Conservation (phyloP, 176 grass and related monocot genomes). For the Ensete ventricosum region DNA sequence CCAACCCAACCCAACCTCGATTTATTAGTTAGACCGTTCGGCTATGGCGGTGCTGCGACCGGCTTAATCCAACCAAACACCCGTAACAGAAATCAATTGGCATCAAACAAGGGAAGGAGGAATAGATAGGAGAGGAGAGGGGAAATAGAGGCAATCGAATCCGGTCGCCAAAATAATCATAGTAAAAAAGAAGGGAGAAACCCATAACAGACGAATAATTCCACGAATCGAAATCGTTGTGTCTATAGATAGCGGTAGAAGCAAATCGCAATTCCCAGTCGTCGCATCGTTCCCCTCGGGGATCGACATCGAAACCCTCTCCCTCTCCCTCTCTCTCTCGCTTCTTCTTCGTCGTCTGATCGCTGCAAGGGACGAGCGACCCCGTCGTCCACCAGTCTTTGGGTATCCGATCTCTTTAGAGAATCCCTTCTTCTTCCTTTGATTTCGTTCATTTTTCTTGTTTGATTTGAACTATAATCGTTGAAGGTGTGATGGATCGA, state of each 20-base stretch:
- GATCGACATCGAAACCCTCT: not conserved
- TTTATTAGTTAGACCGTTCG: no score
- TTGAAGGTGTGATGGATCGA: conserved; percentile 54
- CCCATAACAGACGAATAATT: not conserved
- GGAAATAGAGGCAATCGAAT: not conserved
- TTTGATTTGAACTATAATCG: not conserved
- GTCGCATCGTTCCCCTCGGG: no score
- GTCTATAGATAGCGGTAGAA: not conserved
- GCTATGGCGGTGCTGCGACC: no score
- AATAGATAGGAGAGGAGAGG: not conserved
- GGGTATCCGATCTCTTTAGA: not conserved
- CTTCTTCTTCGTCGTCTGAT: not conserved
- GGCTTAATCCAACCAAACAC: no score
- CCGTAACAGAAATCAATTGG: no score
- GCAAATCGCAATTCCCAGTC: not conserved
- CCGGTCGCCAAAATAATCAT: not conserved
- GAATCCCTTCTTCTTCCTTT: not conserved
- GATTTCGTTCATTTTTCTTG: no score
- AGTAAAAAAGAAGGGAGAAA: not conserved
- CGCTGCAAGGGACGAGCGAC: not conserved
- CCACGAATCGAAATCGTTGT: no score
- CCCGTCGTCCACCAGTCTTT: not conserved
- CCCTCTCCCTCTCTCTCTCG: not conserved
- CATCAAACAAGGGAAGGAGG: not conserved
- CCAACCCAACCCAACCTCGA: no score